Evolutionary conservation across 768 basidiomycete species (phyloP).

Genomic region (Mycena metata): DNA sequence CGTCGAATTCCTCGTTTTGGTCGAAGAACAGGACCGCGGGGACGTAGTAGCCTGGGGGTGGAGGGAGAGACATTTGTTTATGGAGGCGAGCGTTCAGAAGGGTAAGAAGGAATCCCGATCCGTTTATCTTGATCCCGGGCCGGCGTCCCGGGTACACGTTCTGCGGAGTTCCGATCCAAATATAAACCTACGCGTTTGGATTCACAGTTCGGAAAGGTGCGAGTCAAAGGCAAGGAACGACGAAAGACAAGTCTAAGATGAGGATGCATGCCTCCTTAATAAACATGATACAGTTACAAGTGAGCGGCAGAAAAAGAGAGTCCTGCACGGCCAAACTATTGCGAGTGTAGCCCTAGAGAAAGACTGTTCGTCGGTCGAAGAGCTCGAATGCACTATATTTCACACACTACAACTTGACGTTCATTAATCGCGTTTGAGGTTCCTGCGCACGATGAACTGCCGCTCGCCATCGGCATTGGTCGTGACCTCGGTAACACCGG

Average conservation of each 20-base stretch:
- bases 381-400: not conserved
- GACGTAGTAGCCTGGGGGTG: conserved; percentile 80
- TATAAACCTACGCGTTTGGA: too few species aligned
- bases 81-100: too few species aligned
- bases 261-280: conserved; percentile 3
- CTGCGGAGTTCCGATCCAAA: not conserved
- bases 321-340: conserved; percentile 1
- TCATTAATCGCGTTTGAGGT: conserved; percentile 85
- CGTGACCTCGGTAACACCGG: conserved; percentile 75
- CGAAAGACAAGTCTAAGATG: conserved; percentile 10
- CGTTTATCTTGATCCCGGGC: not conserved
- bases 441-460: conserved; percentile 80
- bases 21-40: conserved; percentile 84
- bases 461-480: conserved; percentile 75
- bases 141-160: not conserved
- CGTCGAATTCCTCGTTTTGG: conserved; percentile 77
- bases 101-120: conserved; percentile 35
- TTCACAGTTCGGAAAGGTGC: not conserved
- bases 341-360: not conserved
- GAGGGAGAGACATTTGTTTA: conserved; percentile 25
- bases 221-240: not conserved
- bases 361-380: not conserved
- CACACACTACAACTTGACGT: not conserved
- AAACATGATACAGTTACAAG: conserved; percentile 20
- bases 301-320: not conserved